phyloP scores from a whole-genome alignment of 2,329 filamentous ascomycete species.

The Hymenoscyphus occultus region DNA sequence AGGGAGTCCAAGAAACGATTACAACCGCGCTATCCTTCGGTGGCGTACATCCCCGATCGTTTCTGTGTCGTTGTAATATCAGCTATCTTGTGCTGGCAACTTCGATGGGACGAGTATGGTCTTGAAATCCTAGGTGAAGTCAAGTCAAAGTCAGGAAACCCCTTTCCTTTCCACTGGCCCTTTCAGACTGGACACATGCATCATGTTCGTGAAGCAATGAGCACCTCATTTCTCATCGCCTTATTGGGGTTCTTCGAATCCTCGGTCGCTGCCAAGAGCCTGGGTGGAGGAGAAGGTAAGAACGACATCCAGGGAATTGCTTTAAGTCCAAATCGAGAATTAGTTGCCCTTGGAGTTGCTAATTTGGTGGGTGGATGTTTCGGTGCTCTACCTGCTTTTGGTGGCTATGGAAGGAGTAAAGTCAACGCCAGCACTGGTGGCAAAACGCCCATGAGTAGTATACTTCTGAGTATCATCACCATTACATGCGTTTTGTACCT shows the following conservation, averaged over 20 bases:
- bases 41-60: constrained; percentile 89
- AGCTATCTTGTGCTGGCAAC: constrained; percentile 71
- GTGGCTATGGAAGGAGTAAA: constrained; percentile 93
- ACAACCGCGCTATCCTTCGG: constrained; percentile 72
- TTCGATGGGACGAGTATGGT: constrained; percentile 76
- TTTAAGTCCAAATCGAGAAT: constrained; percentile 86
- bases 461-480: constrained; percentile 80
- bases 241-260: constrained; percentile 98
- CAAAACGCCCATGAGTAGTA: constrained; percentile 87
- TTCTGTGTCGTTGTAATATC: constrained; percentile 86
- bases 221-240: constrained; percentile 89
- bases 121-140: constrained; percentile 82
- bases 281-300: constrained; percentile 58
- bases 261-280: constrained; percentile 89
- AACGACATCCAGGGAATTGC: constrained; percentile 75
- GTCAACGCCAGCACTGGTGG: constrained; percentile 91
- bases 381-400: constrained; percentile 89
- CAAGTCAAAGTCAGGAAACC: constrained; percentile 65
- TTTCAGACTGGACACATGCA: constrained; percentile 73
- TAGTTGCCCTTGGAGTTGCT: constrained; percentile 85
- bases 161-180: constrained; percentile 82
- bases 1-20: constrained; percentile 79
- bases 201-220: constrained; percentile 81
- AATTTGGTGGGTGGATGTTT: constrained; percentile 92
- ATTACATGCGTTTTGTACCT: constrained; percentile 77